Conservation (phyloP, 2,329 filamentous ascomycete genomes). For the Aschersonia sp. region DNA sequence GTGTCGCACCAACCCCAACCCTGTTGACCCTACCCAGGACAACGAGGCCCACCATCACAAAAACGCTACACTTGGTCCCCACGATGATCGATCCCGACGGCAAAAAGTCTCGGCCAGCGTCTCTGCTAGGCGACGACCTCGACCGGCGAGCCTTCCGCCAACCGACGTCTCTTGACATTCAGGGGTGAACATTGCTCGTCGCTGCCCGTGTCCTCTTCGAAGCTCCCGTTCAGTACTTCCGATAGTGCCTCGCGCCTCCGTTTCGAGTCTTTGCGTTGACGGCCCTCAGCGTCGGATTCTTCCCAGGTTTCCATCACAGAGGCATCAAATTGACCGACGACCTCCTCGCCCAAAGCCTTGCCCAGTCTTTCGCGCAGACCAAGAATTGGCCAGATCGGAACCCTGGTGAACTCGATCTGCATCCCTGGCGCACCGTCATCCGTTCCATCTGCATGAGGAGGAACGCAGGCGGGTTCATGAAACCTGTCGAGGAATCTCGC, state of each 20-base stretch:
- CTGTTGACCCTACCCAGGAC: too few relatives aligned
- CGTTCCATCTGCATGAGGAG: conserved; percentile 10
- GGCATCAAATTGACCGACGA: conserved; percentile 27
- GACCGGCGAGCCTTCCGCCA: conserved; percentile 14
- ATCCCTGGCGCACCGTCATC: conserved; percentile 18
- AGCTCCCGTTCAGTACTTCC: conserved; percentile 24
- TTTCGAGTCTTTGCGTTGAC: conserved; percentile 12
- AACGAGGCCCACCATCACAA: too few relatives aligned
- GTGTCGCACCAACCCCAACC: too few relatives aligned
- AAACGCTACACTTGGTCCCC: too few relatives aligned
- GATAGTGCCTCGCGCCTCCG: conserved; percentile 20
- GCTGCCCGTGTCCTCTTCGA: conserved; percentile 21
- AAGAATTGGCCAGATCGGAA: conserved; percentile 39
- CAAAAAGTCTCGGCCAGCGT: neutral
- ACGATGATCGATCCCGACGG: too few relatives aligned
- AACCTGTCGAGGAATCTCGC: conserved; percentile 34
- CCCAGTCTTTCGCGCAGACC: conserved; percentile 41
- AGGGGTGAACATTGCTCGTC: conserved; percentile 16
- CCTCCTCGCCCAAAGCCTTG: conserved; percentile 33
- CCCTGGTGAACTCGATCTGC: conserved; percentile 29
- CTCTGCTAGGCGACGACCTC: conserved; percentile 14
- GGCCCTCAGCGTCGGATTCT: conserved; percentile 12
- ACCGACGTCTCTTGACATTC: conserved; percentile 18
- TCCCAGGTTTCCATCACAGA: conserved; percentile 30
- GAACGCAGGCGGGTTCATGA: conserved; percentile 28